A percentile compares a stretch with the other conserved stretches of the same genome.
These are phyloP conservation scores for Mrakia gelida DNA, from an alignment of 768 basidiomycete genomes.

Conservation along the genomic window DNA sequence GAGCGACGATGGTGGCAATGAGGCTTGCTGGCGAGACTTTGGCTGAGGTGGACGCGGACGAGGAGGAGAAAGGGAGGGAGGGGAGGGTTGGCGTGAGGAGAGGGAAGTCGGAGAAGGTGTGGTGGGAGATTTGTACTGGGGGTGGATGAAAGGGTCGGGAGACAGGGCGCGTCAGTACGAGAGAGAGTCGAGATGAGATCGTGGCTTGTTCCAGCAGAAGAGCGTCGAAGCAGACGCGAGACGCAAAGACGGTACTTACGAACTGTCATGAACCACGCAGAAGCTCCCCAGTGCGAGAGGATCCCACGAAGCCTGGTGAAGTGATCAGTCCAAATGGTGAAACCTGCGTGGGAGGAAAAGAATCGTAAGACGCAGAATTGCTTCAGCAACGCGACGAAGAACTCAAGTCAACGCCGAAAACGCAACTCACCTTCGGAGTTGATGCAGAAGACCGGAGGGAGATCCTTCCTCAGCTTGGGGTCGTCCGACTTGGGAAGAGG, in stretches of 20 bases:
- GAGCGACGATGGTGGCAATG: constrained; percentile 3
- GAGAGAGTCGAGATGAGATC: background rate
- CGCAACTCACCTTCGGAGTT: constrained; percentile 55
- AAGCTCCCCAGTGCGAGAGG: constrained; percentile 52
- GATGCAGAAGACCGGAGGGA: constrained; percentile 57
- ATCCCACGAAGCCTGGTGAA: constrained; percentile 58
- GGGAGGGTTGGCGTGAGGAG: constrained; percentile 15
- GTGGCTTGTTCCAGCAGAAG: background rate
- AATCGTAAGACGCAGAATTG: background rate
- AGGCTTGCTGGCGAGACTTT: constrained; percentile 12
- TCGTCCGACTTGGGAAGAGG: constrained; percentile 21
- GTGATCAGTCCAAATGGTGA: constrained; percentile 74
- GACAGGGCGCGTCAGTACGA: too few relatives aligned
- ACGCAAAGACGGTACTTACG: background rate
- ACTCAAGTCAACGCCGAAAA: background rate
- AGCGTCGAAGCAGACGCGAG: too few relatives aligned
- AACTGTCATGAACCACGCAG: background rate
- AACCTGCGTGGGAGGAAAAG: constrained; percentile 41
- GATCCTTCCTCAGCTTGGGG: constrained; percentile 29
- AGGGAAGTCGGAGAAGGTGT: constrained; percentile 25
- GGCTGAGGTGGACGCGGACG: background rate
- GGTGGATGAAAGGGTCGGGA: background rate
- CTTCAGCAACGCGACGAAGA: background rate
- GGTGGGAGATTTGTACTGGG: constrained; percentile 15
- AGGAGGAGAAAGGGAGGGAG: constrained; percentile 14